Percentiles rank a stretch among this genome's conserved stretches.
These are phyloP conservation scores for Agaricus bisporus DNA, from an alignment of 768 basidiomycete species.

Conservation along the genomic window DNA sequence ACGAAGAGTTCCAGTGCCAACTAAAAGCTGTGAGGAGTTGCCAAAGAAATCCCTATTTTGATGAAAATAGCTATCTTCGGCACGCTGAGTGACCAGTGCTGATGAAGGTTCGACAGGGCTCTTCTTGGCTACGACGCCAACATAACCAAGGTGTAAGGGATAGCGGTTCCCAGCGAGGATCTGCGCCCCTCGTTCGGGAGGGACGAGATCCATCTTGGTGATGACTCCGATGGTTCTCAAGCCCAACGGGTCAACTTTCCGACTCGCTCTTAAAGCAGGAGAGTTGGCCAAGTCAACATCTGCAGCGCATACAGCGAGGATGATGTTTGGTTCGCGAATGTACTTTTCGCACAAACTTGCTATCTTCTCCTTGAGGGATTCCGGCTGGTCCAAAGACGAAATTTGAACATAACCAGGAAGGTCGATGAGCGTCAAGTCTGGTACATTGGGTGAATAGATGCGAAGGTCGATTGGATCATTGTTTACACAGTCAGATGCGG, in stretches of 20 bases:
- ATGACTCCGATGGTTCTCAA: slow-evolving; percentile 95
- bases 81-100: slow-evolving; percentile 43
- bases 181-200: slow-evolving; percentile 71
- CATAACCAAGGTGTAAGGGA: slow-evolving; percentile 95
- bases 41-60: slow-evolving; percentile 58
- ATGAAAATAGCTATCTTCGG: slow-evolving; percentile 66
- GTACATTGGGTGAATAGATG: slow-evolving; percentile 93
- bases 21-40: slow-evolving; percentile 63
- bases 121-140: slow-evolving; percentile 92
- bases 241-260: slow-evolving; percentile 92
- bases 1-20: slow-evolving; percentile 87
- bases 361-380: slow-evolving; percentile 91
- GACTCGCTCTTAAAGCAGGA: slow-evolving; percentile 87
- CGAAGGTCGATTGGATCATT: slow-evolving; percentile 94
- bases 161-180: slow-evolving; percentile 90
- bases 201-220: slow-evolving; percentile 98
- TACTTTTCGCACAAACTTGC: slow-evolving; percentile 87
- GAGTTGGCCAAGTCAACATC: slow-evolving; percentile 99
- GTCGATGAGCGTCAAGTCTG: slow-evolving; percentile 96
- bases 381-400: slow-evolving; percentile 91
- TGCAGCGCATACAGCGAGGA: slow-evolving; percentile 97
- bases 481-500: slow-evolving; percentile 85
- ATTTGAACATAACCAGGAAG: slow-evolving; percentile 97
- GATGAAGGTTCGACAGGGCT: slow-evolving; percentile 43
- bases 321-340: slow-evolving; percentile 99